Conservation (phyloP, 176 grass and related monocot species). For the bread wheat (Triticum aestivum) region IWGSC_CS_RefSeq_v2.1 NC_057806.1:664797653-664798152, state of each 20-base stretch:
- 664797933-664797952: neutral
- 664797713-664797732: neutral
- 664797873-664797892: conserved; percentile 16
- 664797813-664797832: neutral
- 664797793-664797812: neutral
- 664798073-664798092: conserved; percentile 33
- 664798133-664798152: conserved; percentile 38
- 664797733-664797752: neutral
- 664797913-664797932: conserved; percentile 27
- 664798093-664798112: conserved; percentile 23
- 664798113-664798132: conserved; percentile 6
- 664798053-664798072: neutral
- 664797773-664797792: conserved; percentile 6
- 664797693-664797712: conserved; percentile 2
- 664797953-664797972: conserved; percentile 54
- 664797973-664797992: conserved; percentile 22
- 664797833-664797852: neutral
- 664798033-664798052: neutral
- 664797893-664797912: neutral
- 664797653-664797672: neutral
- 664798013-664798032: neutral
- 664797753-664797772: too few relatives aligned
- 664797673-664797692: neutral
- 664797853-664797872: conserved; percentile 5
- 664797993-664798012: neutral